Evolutionary conservation across 2,329 filamentous ascomycete species (phyloP).

Genomic region (Fusarium nelsonii): DNA sequence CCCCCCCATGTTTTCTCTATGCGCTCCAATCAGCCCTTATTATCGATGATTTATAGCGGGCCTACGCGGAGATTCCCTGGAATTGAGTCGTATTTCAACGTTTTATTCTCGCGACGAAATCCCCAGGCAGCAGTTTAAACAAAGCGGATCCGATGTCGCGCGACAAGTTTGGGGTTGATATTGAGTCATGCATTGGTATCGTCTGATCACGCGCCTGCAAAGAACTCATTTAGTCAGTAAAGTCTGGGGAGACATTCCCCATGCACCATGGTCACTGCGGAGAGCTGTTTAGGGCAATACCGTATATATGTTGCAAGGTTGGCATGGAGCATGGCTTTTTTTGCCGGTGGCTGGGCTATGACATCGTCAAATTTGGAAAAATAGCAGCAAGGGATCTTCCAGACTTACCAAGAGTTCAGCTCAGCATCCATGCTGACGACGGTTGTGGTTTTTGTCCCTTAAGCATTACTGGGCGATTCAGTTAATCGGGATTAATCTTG

Average conservation of each 20-base stretch:
- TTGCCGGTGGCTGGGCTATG: background rate
- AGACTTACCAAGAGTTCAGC: background rate
- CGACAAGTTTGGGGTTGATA: background rate
- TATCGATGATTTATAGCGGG: background rate
- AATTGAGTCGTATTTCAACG: background rate
- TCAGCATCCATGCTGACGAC: background rate
- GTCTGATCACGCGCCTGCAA: conserved; percentile 3
- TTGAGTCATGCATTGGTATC: conserved; percentile 14
- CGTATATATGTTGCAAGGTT: too few species aligned
- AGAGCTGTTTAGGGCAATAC: too few species aligned
- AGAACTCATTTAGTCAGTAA: background rate
- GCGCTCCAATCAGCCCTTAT: conserved; percentile 16
- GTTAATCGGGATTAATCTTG: too few species aligned
- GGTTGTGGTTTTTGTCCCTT: background rate
- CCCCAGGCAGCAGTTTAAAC: conserved; percentile 33
- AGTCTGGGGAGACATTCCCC: background rate
- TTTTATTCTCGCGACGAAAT: conserved; percentile 9
- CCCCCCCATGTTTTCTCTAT: conserved; percentile 1
- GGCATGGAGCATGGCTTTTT: background rate
- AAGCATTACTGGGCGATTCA: too few species aligned
- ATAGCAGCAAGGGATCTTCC: too few species aligned
- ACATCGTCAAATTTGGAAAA: background rate
- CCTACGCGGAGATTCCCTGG: background rate
- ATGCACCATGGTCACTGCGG: too few species aligned
- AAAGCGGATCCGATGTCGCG: conserved; percentile 9